Percentiles rank a stretch among this genome's conserved stretches.
These are phyloP conservation scores for Psilocybe cyanescens DNA, from an alignment of 768 basidiomycete genomes.

Conservation along the genomic window DNA sequence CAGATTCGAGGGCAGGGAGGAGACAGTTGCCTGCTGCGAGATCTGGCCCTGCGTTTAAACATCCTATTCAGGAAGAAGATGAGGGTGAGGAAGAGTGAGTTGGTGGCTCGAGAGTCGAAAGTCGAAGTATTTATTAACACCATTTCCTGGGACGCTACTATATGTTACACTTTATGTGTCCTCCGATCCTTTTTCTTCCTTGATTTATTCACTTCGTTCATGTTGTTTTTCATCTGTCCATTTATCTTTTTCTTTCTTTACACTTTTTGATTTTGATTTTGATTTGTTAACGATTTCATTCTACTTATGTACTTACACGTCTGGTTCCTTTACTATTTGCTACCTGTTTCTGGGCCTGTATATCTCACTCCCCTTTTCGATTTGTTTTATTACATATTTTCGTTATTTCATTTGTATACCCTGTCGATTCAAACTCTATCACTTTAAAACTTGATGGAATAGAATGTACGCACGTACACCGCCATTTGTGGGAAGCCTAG, in stretches of 20 bases:
- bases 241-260: not conserved
- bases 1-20: constrained; percentile 58
- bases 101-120: constrained; percentile 5
- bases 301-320: not conserved
- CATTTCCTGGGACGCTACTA: not conserved
- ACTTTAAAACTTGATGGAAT: too few relatives aligned
- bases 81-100: constrained; percentile 76
- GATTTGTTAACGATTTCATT: too few relatives aligned
- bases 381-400: not conserved
- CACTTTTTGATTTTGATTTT: constrained; percentile 1
- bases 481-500: too few relatives aligned
- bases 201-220: constrained; percentile 18
- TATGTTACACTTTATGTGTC: too few relatives aligned
- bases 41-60: constrained; percentile 70
- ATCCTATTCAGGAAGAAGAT: constrained; percentile 84
- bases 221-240: not conserved
- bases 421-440: too few relatives aligned
- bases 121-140: constrained; percentile 1
- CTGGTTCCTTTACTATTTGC: not conserved
- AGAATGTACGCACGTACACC: too few relatives aligned
- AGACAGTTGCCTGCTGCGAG: constrained; percentile 73
- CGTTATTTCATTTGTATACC: too few relatives aligned
- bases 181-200: not conserved
- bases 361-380: constrained; percentile 5
- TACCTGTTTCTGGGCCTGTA: constrained; percentile 9